Conservation (phyloP, 148 eudicot species). For the Hydrangea macrophylla region DNA sequence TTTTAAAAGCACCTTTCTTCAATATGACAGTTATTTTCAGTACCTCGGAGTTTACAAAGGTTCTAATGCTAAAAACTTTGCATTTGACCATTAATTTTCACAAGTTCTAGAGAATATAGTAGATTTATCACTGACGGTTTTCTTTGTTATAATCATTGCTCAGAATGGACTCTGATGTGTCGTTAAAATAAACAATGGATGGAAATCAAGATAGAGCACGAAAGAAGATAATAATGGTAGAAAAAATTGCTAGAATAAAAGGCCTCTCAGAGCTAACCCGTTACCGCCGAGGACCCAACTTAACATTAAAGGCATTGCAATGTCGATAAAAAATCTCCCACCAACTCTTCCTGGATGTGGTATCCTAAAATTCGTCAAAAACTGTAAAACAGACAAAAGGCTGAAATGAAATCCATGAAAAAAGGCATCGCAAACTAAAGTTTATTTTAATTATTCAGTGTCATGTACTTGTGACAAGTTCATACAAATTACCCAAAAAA, state of each 20-base stretch:
- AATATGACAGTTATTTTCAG: no score
- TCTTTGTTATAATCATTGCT: neutral
- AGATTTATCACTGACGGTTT: neutral
- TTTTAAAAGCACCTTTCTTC: no score
- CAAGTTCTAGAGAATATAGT: neutral
- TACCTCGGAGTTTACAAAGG: no score
- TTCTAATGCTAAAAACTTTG: no score
- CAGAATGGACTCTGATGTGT: neutral
- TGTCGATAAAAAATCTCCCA: constrained; percentile 75
- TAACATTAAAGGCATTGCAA: constrained; percentile 88
- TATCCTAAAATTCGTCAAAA: constrained; percentile 75
- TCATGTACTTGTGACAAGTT: neutral
- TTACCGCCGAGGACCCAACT: constrained; percentile 97
- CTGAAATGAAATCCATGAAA: constrained; percentile 1
- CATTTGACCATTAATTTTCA: no score
- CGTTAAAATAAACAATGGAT: neutral
- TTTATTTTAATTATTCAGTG: neutral
- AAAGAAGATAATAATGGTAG: no score
- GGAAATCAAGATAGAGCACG: neutral
- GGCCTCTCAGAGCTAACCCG: constrained; percentile 56
- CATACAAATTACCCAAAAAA: no score
- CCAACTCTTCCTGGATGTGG: constrained; percentile 99
- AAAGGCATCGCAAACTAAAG: neutral
- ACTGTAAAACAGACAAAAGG: constrained; percentile 42
- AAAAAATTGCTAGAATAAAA: no score